phyloP scores from a whole-genome alignment of 129 eudicot genomes.

The Saussurea involucrata region DNA sequence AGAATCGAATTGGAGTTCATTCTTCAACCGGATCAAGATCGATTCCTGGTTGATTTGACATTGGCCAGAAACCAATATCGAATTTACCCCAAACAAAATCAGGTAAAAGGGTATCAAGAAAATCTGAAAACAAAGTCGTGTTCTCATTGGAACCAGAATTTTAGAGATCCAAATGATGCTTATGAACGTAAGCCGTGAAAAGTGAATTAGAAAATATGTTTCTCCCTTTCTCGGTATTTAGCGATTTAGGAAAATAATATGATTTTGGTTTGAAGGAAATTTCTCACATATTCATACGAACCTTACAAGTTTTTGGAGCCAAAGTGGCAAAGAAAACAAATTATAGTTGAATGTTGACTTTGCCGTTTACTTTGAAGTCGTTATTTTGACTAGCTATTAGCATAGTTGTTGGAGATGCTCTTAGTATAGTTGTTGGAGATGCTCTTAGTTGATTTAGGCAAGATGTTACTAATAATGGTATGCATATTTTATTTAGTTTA shows the following conservation, averaged over 20 bases:
- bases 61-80: slow-evolving; percentile 24
- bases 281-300: neutral
- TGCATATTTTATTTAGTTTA: no score
- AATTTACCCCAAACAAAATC: neutral
- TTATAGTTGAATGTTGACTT: neutral
- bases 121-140: slow-evolving; percentile 12
- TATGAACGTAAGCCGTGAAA: neutral
- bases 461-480: no score
- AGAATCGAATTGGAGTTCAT: slow-evolving; percentile 14
- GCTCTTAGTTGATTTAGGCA: no score
- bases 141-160: slow-evolving; percentile 31
- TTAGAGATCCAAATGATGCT: slow-evolving; percentile 6
- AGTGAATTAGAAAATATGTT: neutral
- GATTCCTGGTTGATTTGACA: slow-evolving; percentile 39
- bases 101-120: slow-evolving; percentile 25
- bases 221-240: neutral
- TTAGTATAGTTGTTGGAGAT: no score
- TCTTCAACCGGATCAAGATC: slow-evolving; percentile 33
- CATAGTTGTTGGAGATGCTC: no score
- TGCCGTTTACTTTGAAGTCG: neutral
- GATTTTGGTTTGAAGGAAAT: neutral
- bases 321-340: neutral
- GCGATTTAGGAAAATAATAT: neutral
- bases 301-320: neutral
- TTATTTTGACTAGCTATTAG: neutral